Conservation (phyloP, 192 early-diverging fungal species). For the Coemansia asiatica region DNA sequence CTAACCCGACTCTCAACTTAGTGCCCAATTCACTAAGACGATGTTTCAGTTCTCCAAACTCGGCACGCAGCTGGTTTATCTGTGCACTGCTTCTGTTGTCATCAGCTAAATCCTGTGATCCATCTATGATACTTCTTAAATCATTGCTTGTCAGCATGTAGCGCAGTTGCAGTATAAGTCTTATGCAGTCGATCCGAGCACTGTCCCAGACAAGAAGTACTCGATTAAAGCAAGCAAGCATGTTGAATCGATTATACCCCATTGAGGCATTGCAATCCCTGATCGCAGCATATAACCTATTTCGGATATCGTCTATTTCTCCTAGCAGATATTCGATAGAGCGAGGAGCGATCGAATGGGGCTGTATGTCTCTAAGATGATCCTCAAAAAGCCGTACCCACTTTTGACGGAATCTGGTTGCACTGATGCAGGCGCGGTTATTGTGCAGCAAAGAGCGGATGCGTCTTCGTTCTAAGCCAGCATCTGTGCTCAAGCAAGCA, state of each 20-base stretch:
- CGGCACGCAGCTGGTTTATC: slow-evolving; percentile 29
- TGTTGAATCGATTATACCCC: slow-evolving; percentile 27
- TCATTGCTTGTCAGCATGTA: slow-evolving; percentile 4
- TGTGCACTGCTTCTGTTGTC: slow-evolving; percentile 7
- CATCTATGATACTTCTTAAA: neutral
- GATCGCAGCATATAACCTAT: slow-evolving; percentile 16
- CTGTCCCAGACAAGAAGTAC: slow-evolving; percentile 30
- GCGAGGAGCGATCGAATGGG: neutral
- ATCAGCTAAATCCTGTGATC: neutral
- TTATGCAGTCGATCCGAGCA: slow-evolving; percentile 27
- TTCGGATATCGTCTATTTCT: slow-evolving; percentile 11
- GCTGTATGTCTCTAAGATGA: slow-evolving; percentile 2
- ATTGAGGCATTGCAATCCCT: slow-evolving; percentile 27
- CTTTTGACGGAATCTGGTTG: slow-evolving; percentile 21
- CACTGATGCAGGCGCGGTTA: slow-evolving; percentile 29
- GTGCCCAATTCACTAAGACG: slow-evolving; percentile 19
- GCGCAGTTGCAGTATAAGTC: slow-evolving; percentile 29
- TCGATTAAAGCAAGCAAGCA: slow-evolving; percentile 37
- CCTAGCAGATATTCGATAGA: neutral
- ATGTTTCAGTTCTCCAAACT: slow-evolving; percentile 39
- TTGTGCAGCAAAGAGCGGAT: slow-evolving; percentile 30
- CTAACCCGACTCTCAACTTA: slow-evolving; percentile 4
- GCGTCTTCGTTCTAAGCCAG: slow-evolving; percentile 23
- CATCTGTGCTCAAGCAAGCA: slow-evolving; percentile 12
- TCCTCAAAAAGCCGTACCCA: slow-evolving; percentile 20